Percentiles rank a stretch among this genome's conserved stretches.
Conservation (phyloP, 1,139 yeast genomes). For the Blastobotrys indianensis region DNA sequence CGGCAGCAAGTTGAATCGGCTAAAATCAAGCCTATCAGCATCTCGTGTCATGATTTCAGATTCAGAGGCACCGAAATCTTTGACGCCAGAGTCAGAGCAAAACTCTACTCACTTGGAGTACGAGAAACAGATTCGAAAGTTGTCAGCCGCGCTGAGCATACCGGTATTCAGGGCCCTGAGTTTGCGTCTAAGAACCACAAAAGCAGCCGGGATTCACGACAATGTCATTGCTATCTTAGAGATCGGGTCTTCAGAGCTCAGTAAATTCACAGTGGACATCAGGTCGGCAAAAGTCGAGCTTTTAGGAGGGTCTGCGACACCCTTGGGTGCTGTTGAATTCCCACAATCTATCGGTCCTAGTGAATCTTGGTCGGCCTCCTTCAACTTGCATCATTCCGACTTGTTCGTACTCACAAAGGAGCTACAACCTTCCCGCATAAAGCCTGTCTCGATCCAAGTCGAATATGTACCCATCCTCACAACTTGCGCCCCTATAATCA, state of each 20-base stretch:
- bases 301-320: constrained; percentile 39
- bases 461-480: constrained; percentile 27
- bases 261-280: constrained; percentile 29
- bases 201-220: constrained; percentile 52
- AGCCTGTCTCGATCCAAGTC: constrained; percentile 25
- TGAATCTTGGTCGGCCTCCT: constrained; percentile 33
- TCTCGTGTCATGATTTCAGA: constrained; percentile 6
- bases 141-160: constrained; percentile 22
- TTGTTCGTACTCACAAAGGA: constrained; percentile 16
- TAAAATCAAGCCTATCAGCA: constrained; percentile 10
- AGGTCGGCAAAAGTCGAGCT: constrained; percentile 39
- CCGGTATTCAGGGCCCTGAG: constrained; percentile 48
- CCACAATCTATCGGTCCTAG: constrained; percentile 32
- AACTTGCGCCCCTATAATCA: constrained; percentile 34
- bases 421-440: constrained; percentile 17
- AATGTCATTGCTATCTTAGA: constrained; percentile 50
- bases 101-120: constrained; percentile 2
- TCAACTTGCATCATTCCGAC: constrained; percentile 25
- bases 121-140: constrained; percentile 8
- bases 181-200: constrained; percentile 51
- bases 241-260: constrained; percentile 44
- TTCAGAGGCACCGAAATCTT: not conserved
- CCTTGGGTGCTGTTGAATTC: constrained; percentile 31
- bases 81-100: not conserved
- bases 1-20: constrained; percentile 14